phyloP scores from a whole-genome alignment of 2,329 filamentous ascomycete genomes.

The Apiospora rasikravindrae region DNA sequence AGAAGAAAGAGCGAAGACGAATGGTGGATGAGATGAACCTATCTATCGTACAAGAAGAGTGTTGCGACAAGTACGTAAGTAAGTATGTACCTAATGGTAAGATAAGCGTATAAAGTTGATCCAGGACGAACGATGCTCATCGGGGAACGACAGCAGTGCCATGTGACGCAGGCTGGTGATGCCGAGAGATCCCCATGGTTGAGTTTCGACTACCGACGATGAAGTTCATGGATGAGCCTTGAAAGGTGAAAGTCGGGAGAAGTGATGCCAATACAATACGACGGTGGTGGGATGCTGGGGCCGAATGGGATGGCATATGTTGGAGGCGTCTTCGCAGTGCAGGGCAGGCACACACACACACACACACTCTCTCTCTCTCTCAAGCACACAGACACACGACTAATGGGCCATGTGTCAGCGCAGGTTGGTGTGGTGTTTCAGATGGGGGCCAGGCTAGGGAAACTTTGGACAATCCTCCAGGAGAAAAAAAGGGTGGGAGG shows the following conservation, averaged over 20 bases:
- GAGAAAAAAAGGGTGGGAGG: not conserved
- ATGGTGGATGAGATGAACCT: not conserved
- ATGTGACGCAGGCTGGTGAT: not conserved
- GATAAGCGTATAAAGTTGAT: not conserved
- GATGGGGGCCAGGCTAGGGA: not conserved
- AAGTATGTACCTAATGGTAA: not conserved
- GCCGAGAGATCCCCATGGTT: constrained; percentile 6
- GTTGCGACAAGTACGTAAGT: not conserved
- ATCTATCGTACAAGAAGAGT: not conserved
- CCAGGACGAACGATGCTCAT: not conserved
- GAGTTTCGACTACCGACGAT: not conserved
- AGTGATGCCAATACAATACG: too few species aligned
- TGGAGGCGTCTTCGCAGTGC: not conserved
- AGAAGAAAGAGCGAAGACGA: not conserved
- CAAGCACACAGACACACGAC: not conserved
- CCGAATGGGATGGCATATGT: not conserved
- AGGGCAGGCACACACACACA: not conserved
- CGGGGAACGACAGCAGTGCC: not conserved
- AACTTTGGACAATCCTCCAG: constrained; percentile 3
- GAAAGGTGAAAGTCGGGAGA: not conserved
- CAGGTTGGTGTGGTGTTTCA: constrained; percentile 14
- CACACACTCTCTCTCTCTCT: not conserved
- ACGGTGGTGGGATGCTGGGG: too few species aligned
- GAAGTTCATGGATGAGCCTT: constrained; percentile 11
- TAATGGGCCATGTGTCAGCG: constrained; percentile 14